phyloP scores from a whole-genome alignment of 73 alveolate genomes.

The Paramecium tetraurelia region DNA sequence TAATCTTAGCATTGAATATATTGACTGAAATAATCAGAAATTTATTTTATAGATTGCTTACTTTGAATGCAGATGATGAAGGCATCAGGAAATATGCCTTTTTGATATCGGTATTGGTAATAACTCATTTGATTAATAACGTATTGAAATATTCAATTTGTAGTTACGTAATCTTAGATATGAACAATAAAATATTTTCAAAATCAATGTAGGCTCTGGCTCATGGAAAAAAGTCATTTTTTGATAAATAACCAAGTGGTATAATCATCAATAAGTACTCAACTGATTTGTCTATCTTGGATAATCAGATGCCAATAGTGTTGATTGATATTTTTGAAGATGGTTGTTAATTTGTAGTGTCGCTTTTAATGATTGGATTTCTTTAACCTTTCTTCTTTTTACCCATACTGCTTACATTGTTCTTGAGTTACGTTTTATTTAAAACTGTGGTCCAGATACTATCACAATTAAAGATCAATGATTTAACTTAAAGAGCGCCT shows the following conservation, averaged over 20 bases:
- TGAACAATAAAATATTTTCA: not conserved
- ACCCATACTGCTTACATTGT: not conserved
- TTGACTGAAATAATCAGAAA: not conserved
- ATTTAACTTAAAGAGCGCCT: not conserved
- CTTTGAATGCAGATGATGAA: not conserved
- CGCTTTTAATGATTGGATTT: not conserved
- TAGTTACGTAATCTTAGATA: not conserved
- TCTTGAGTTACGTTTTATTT: not conserved
- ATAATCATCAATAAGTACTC: constrained; percentile 65
- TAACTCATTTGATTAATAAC: not conserved
- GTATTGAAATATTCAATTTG: not conserved
- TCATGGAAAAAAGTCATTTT: constrained; percentile 40
- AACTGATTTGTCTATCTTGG: constrained; percentile 28
- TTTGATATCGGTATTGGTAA: not conserved
- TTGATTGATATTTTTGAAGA: constrained; percentile 20
- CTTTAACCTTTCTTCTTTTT: not conserved
- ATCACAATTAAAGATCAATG: not conserved
- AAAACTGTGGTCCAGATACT: not conserved
- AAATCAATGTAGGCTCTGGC: not conserved
- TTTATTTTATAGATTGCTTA: not conserved
- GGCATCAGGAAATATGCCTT: not conserved
- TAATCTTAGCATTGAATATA: not conserved
- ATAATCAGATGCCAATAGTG: not conserved
- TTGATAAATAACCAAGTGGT: constrained; percentile 67
- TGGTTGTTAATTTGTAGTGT: not conserved